Evolutionary conservation across 192 early-diverging fungal genomes (phyloP), one percentile per base, ranked within the genome.

Genomic region (Phycomyces nitens): DNA sequence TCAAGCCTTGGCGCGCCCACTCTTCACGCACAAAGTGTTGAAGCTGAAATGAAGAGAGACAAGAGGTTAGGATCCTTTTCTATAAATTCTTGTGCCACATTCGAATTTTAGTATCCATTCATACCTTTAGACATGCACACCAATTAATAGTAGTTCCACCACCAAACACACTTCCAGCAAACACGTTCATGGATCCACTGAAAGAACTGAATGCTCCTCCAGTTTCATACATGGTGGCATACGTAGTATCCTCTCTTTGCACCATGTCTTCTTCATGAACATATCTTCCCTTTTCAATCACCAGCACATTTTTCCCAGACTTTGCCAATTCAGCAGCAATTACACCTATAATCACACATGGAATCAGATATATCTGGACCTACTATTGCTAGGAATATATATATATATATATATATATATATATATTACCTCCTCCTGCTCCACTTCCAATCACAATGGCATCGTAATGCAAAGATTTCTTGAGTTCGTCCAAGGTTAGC

Each of bases 141-240:
- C 89, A 90, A 69, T 90, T 89, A 53, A 91, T 69, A 10, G 77
- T 77, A 29, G 88, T 89, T 29, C 89, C 91, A 64, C 91, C 91
- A 42, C 91, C 91, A 76, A 85, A 89, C 15, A 86, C 82, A 34
- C 66, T 69, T 5, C 89, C 91, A 11, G 85, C 84, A 20, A 85
- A 56, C 16, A 89, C 62, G 12, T 66, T 72, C 6, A 92, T 57
- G 16, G 74, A 54, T 15, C 84, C 85, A 65, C 86, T 84, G 4
- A 78, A 68, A 22, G 74, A 72, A 11, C 75, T 39, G 29, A 87
- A 65, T 1, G 70, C 58, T 1, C 79, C 85, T 6, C 74, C 66
- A 26, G 57, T 54, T 65, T 93, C 91, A 57, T 84, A 88, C 50
- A 89, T 59, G 11, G 65, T 79, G 11, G 62, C 44, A 26, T 82